Base-by-base conservation (phyloP, 495 filamentous ascomycete species). In the Sordaria brevicollis region DNA sequence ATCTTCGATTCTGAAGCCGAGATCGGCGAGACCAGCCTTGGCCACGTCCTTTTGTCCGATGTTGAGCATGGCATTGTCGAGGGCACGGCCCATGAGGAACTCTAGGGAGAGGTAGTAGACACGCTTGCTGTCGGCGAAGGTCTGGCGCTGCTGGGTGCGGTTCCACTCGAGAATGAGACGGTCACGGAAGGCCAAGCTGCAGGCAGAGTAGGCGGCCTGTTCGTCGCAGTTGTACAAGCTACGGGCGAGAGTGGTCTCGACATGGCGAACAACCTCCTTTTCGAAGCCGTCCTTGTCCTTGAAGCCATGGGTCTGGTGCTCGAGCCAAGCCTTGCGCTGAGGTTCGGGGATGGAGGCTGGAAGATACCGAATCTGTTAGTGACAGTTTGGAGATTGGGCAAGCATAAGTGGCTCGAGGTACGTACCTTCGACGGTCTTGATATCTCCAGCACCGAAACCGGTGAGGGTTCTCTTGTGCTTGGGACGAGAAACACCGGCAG, bases 181-280 rank as follows among this genome's bases (percentile, higher is more conserved):
- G 79, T 99, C 95, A 74, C 96, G 87, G 79, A 99, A 92, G 31
- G 95, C 96, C 68, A 99, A 85, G 67, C 92, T 90, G 38, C 92
- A 90, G 65, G 94, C 96, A 15, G 92, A 89, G 80, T 99, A 99
- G 13, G 94, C 93, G 62, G 94, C 96, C 77, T 88, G 77, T 80
- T 99, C 96, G 84, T 99, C 95, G 83, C 96, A 98, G 81, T 99
- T 99, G 86, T 92, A 99, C 78, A 99, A 87, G 72, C 93, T 97
- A 17, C 95, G 92, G 72, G 96, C 95, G 69, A 99, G 86, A 2
- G 95, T 97, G 4, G 96, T 98, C 79, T 99, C 96, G 76, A 99
- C 89, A 84, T 99, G 95, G 62, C 90, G 90, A 67, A 99, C 92
- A 57, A 95, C 85, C 75, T 96, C 93, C 75, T 82, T 86, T 87